A percentile compares a stretch with the other conserved stretches of the same genome.
Conservation (phyloP, 1,139 yeast species). For the Yamadazyma dushanensis region DNA sequence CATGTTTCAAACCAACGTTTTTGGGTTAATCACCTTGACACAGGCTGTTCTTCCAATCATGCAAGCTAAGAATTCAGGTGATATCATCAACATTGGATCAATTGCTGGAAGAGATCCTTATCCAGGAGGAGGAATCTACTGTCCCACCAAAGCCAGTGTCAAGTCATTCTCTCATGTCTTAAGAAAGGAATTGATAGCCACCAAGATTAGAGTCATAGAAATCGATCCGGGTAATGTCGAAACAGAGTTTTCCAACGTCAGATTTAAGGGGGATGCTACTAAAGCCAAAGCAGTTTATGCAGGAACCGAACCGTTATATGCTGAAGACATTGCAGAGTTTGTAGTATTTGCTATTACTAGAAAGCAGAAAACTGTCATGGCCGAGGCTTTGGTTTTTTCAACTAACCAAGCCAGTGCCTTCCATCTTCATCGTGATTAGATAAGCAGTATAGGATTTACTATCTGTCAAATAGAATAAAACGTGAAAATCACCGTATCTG, state of each 20-base stretch:
- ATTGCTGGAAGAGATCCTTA: slow-evolving; percentile 88
- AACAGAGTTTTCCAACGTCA: slow-evolving; percentile 78
- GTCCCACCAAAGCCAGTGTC: slow-evolving; percentile 86
- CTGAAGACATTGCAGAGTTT: slow-evolving; percentile 80
- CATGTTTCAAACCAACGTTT: slow-evolving; percentile 46
- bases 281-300: slow-evolving; percentile 73
- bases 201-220: slow-evolving; percentile 76
- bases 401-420: slow-evolving; percentile 75
- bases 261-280: slow-evolving; percentile 69
- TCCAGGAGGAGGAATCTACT: slow-evolving; percentile 84
- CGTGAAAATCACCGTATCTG: too few relatives aligned
- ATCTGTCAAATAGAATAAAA: too few relatives aligned
- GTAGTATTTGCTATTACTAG: slow-evolving; percentile 73
- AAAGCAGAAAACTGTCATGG: slow-evolving; percentile 72
- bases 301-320: slow-evolving; percentile 70
- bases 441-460: too few relatives aligned
- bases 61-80: slow-evolving; percentile 59
- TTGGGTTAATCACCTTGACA: slow-evolving; percentile 42
- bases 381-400: slow-evolving; percentile 76
- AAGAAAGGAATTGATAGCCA: slow-evolving; percentile 74
- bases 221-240: slow-evolving; percentile 88
- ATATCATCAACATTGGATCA: slow-evolving; percentile 80
- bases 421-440: slow-evolving; percentile 40
- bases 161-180: slow-evolving; percentile 73
- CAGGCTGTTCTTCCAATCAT: slow-evolving; percentile 44